phyloP scores from a whole-genome alignment of 768 basidiomycete genomes.

The Podaxis pistillaris region DNA sequence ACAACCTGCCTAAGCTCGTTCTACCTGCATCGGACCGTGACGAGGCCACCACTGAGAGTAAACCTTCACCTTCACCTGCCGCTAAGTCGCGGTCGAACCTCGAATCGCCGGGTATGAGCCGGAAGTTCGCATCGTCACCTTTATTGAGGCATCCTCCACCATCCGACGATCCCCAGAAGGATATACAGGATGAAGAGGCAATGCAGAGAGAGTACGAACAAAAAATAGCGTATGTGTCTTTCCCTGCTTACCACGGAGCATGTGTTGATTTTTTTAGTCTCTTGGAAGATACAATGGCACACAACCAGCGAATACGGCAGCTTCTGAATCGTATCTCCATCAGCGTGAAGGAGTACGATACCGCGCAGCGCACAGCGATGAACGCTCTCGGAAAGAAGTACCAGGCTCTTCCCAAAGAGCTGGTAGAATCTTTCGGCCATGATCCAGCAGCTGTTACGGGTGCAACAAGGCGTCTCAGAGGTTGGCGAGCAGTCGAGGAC shows the following conservation, averaged over 20 bases:
- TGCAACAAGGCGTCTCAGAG: slow-evolving; percentile 53
- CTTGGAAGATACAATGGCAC: slow-evolving; percentile 53
- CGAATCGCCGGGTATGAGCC: neutral
- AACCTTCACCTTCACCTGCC: neutral
- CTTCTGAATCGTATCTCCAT: slow-evolving; percentile 64
- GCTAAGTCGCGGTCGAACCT: neutral
- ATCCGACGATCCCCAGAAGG: slow-evolving; percentile 29
- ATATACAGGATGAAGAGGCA: slow-evolving; percentile 42
- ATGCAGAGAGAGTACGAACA: slow-evolving; percentile 56
- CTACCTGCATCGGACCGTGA: neutral
- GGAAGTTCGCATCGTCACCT: slow-evolving; percentile 2
- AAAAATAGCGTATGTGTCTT: slow-evolving; percentile 48
- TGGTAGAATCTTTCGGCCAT: slow-evolving; percentile 72
- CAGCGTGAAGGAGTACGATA: slow-evolving; percentile 65
- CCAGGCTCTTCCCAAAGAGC: slow-evolving; percentile 55
- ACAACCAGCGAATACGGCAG: slow-evolving; percentile 70
- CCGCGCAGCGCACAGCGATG: slow-evolving; percentile 51
- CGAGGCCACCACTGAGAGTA: neutral
- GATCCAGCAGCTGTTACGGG: slow-evolving; percentile 78
- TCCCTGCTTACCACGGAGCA: slow-evolving; percentile 15
- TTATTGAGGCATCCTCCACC: slow-evolving; percentile 1
- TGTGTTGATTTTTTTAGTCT: slow-evolving; percentile 37
- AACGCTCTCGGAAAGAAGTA: slow-evolving; percentile 46
- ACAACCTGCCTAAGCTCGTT: slow-evolving; percentile 1
- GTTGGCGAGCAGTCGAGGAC: slow-evolving; percentile 78